Base-by-base conservation (phyloP, 148 eudicot genomes). In the Drosera capensis region DNA sequence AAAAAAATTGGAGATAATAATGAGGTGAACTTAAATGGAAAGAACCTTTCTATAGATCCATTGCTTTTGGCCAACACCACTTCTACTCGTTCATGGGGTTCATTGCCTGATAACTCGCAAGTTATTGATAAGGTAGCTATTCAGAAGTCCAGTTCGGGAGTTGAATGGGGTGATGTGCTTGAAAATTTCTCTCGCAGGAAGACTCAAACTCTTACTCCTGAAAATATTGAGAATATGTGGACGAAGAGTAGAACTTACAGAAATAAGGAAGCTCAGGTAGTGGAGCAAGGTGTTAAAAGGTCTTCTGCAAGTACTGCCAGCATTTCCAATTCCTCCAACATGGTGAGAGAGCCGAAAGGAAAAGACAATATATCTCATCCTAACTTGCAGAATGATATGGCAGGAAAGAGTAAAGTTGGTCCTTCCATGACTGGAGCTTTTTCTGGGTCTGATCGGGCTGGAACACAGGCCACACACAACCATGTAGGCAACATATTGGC, bases 221-320 rank as follows among this genome's bases (percentile, higher is more conserved):
- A 85, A 46, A 67, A 90, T 74, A 65, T 81, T 58, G 99, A 85
- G 52, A 85, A 85, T 59, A 76, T 85, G 95, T 90, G 99, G 99
- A 53, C 99, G 9, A 85, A 80, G 64, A 95, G 99, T 15, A 75
- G 77, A 74, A 56, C 74, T 57, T 78, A 80, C 57, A 71, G 56
- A 55, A 76, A 51, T 48, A 66, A 70, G 44, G 82, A 75, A 24
- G 48, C 53, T 67, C 48, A 22, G 35, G 16, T 49, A 15, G 56
- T 37, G 14, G 55, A 62, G 51, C 57, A 59, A 45, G 64, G 25
- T 31, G 50, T 22, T 31, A 65, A 55, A 37, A 62, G 57, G 53
- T 67, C 76, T 67, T 50, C 53, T 2, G 45, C 45, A 14, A 51
- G 43, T 42, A 63, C 29, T 49, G 17, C 60, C 51, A 62, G 52